phyloP scores from a whole-genome alignment of 192 early-diverging fungal genomes.

The Podila minutissima region DNA sequence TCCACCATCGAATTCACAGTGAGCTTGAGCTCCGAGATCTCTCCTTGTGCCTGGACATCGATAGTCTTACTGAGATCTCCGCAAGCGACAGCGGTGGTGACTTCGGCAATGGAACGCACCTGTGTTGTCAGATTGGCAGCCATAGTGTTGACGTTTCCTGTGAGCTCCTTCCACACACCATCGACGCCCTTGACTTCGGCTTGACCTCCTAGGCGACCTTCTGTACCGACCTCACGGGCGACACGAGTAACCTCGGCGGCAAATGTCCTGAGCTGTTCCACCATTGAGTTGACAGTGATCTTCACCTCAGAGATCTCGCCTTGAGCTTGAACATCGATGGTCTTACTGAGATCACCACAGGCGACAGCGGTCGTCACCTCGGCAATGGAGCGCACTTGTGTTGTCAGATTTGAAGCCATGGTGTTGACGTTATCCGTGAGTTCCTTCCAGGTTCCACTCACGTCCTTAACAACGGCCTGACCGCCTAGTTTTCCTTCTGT shows the following conservation, averaged over 20 bases:
- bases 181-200: constrained; percentile 65
- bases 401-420: constrained; percentile 69
- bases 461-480: constrained; percentile 32
- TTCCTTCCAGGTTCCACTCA: constrained; percentile 70
- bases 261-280: constrained; percentile 66
- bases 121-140: constrained; percentile 51
- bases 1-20: constrained; percentile 76
- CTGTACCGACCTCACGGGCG: constrained; percentile 67
- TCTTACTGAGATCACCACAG: constrained; percentile 61
- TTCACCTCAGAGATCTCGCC: constrained; percentile 70
- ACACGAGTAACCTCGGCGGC: constrained; percentile 71
- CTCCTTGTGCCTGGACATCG: constrained; percentile 63
- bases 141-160: constrained; percentile 60
- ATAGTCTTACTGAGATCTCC: constrained; percentile 69
- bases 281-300: constrained; percentile 65
- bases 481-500: constrained; percentile 63
- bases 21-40: constrained; percentile 71
- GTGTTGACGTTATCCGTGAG: constrained; percentile 71
- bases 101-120: constrained; percentile 68
- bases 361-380: constrained; percentile 67
- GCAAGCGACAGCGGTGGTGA: constrained; percentile 67
- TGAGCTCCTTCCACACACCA: constrained; percentile 73
- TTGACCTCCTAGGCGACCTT: constrained; percentile 68
- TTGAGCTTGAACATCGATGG: constrained; percentile 56
- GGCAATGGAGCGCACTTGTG: constrained; percentile 67